Conservation (phyloP, 306 rosid species). For the Oemleria cerasiformis region DNA sequence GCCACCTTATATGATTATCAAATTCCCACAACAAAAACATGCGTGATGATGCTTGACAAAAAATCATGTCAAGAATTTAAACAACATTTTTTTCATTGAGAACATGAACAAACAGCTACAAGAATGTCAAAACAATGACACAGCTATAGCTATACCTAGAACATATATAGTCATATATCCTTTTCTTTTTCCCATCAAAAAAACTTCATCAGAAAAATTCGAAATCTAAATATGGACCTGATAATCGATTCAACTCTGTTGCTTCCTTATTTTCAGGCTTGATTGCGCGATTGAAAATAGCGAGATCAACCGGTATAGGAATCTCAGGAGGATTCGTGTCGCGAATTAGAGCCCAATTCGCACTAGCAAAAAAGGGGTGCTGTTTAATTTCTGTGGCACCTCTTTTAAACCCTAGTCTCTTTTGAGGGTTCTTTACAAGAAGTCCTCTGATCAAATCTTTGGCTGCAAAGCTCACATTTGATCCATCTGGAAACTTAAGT, state of each 20-base stretch:
- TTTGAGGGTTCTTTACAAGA: conserved; percentile 53
- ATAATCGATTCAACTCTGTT: conserved; percentile 40
- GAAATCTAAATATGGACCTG: conserved; percentile 58
- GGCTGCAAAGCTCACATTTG: conserved; percentile 40
- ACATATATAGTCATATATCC: not conserved
- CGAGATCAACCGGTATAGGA: conserved; percentile 49
- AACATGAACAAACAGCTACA: conserved; percentile 26
- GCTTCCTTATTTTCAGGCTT: conserved; percentile 32
- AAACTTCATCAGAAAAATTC: conserved; percentile 45
- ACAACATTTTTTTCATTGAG: conserved; percentile 17
- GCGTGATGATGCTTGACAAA: not conserved
- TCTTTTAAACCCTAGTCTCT: conserved; percentile 51
- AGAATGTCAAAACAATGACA: conserved; percentile 19
- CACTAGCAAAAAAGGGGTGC: conserved; percentile 52
- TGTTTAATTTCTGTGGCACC: conserved; percentile 62
- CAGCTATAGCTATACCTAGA: not conserved
- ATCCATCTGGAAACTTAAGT: conserved; percentile 48
- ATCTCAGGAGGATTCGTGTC: conserved; percentile 51
- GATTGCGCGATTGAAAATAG: conserved; percentile 25
- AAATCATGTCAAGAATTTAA: conserved; percentile 9
- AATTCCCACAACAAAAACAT: not conserved
- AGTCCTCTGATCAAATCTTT: conserved; percentile 52
- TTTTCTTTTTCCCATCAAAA: not conserved
- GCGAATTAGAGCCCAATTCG: conserved; percentile 63
- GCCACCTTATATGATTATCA: too few relatives aligned